Conservation (phyloP, 2,329 filamentous ascomycete species). For the Pseudophaeomoniella oleicola region DNA sequence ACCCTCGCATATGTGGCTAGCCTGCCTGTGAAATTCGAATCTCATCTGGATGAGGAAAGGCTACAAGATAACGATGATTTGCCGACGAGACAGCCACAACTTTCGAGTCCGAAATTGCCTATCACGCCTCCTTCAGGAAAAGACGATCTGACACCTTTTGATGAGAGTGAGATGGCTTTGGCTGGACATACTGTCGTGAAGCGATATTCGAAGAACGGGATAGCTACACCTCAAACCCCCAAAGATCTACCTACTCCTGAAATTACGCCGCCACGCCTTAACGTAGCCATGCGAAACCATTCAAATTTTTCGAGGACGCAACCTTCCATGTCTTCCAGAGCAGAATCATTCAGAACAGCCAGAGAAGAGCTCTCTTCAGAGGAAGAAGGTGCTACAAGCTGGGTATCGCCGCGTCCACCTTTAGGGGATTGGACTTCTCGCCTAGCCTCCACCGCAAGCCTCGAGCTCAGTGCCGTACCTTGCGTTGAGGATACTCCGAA, state of each 20-base stretch:
- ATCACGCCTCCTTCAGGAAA: background rate
- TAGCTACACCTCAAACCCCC: constrained; percentile 47
- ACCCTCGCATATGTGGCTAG: constrained; percentile 1
- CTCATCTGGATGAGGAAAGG: constrained; percentile 3
- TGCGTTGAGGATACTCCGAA: too few species aligned
- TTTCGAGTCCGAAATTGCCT: constrained; percentile 10
- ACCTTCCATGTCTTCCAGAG: constrained; percentile 43
- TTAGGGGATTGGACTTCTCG: too few species aligned
- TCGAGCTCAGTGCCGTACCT: too few species aligned
- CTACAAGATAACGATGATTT: constrained; percentile 11
- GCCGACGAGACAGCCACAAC: constrained; percentile 2
- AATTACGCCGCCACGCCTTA: constrained; percentile 51
- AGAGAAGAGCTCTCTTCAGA: constrained; percentile 49
- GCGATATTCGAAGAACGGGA: constrained; percentile 9
- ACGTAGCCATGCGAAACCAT: constrained; percentile 18
- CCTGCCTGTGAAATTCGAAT: background rate
- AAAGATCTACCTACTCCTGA: constrained; percentile 61
- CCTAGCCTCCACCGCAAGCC: too few species aligned
- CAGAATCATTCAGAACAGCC: constrained; percentile 60
- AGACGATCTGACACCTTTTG: background rate
- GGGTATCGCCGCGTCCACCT: background rate
- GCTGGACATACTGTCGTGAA: too few species aligned
- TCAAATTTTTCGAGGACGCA: constrained; percentile 38
- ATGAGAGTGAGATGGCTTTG: too few species aligned
- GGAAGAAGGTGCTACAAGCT: constrained; percentile 36